phyloP scores from a whole-genome alignment of 164 flowering plant species.

The Nymphaea colorata region DNA sequence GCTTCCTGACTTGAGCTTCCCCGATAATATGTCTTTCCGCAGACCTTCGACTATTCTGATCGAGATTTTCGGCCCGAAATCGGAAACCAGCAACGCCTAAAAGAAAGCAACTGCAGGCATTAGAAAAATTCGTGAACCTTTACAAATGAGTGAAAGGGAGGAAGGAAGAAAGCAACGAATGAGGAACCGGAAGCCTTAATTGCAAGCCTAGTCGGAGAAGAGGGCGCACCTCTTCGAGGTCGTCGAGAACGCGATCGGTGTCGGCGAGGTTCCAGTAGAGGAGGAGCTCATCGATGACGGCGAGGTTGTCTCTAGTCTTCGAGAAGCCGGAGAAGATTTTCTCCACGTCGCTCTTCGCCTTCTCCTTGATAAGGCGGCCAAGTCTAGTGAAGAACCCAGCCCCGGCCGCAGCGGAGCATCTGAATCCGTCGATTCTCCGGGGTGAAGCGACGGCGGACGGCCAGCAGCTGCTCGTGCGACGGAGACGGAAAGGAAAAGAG shows the following conservation, averaged over 20 bases:
- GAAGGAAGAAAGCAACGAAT: background rate
- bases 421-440: slow-evolving; percentile 27
- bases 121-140: too few relatives aligned
- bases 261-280: slow-evolving; percentile 88
- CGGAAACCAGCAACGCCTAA: slow-evolving; percentile 82
- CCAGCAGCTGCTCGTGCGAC: background rate
- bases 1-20: slow-evolving; percentile 88
- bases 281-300: slow-evolving; percentile 86
- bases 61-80: slow-evolving; percentile 90
- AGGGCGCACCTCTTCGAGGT: slow-evolving; percentile 73
- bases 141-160: background rate
- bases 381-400: slow-evolving; percentile 82
- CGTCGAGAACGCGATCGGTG: slow-evolving; percentile 87
- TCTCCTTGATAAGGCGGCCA: slow-evolving; percentile 82
- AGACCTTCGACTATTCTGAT: slow-evolving; percentile 83
- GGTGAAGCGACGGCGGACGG: background rate
- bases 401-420: slow-evolving; percentile 49
- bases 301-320: slow-evolving; percentile 81
- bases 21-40: slow-evolving; percentile 71
- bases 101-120: slow-evolving; percentile 1
- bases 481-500: background rate
- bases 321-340: slow-evolving; percentile 83
- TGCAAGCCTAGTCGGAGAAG: background rate
- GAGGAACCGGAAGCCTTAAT: background rate
- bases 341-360: slow-evolving; percentile 90